A percentile compares a stretch with the other conserved stretches of the same genome.
These are phyloP conservation scores for Globisporangium ultimum DNA, from an alignment of 352 stramenopile genomes.

Conservation along the genomic window DNA sequence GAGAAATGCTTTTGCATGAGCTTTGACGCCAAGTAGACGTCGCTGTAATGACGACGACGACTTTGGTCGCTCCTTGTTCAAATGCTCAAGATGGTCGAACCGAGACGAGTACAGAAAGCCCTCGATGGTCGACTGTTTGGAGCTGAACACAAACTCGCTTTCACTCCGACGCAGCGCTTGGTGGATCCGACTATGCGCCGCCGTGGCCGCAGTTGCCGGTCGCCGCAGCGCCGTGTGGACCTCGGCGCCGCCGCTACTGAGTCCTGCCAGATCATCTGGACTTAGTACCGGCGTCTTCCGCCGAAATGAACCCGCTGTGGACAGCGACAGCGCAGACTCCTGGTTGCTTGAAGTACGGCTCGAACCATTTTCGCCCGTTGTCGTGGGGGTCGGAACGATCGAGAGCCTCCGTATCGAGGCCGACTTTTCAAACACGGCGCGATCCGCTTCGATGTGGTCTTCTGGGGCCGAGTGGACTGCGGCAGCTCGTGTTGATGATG, in stretches of 20 bases:
- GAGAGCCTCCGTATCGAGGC: slow-evolving; percentile 30
- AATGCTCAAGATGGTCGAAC: slow-evolving; percentile 38
- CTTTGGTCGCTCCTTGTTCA: slow-evolving; percentile 12
- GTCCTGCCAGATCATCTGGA: background rate
- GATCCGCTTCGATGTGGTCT: slow-evolving; percentile 23
- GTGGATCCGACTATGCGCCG: slow-evolving; percentile 54
- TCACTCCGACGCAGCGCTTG: slow-evolving; percentile 49
- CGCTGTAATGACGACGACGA: slow-evolving; percentile 19
- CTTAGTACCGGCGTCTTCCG: background rate
- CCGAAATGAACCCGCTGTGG: background rate
- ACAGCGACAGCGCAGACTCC: background rate
- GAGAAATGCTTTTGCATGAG: background rate
- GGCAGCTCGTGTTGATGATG: background rate
- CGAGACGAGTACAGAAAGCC: slow-evolving; percentile 54
- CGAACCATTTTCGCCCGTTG: background rate
- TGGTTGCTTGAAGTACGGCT: slow-evolving; percentile 4
- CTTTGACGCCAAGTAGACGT: slow-evolving; percentile 5
- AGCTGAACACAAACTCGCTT: slow-evolving; percentile 55
- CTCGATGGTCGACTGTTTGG: slow-evolving; percentile 39
- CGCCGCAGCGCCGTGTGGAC: slow-evolving; percentile 12
- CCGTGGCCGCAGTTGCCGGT: slow-evolving; percentile 40
- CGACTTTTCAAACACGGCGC: slow-evolving; percentile 33
- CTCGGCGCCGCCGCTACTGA: background rate
- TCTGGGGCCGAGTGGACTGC: slow-evolving; percentile 10
- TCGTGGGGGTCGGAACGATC: slow-evolving; percentile 5